Conservation (phyloP, 2,329 filamentous ascomycete genomes). For the Aspergillus sp. region DNA sequence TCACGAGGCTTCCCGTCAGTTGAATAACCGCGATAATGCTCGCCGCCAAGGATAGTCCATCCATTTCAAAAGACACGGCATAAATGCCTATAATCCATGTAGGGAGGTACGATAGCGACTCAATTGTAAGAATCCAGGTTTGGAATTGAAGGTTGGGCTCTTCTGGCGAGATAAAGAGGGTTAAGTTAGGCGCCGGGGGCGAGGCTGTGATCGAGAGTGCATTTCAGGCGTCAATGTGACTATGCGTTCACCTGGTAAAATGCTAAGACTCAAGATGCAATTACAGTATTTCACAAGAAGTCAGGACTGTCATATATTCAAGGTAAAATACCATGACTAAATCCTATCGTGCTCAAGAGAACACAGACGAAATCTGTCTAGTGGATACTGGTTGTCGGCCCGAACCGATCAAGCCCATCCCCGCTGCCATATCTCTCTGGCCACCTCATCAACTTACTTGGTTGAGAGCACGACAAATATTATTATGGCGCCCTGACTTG, state of each 20-base stretch:
- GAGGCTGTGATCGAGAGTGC: not conserved
- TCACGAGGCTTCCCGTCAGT: conserved; percentile 12
- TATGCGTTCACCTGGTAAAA: conserved; percentile 1
- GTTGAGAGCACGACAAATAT: not conserved
- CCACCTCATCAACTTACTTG: not conserved
- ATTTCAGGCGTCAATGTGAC: conserved; percentile 1
- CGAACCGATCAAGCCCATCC: conserved; percentile 6
- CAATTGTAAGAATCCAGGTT: conserved; percentile 4
- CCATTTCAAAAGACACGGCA: conserved; percentile 4
- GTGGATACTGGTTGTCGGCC: conserved; percentile 4
- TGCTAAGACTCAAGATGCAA: not conserved
- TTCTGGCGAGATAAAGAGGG: conserved; percentile 8
- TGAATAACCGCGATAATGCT: conserved; percentile 21
- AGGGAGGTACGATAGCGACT: conserved; percentile 4
- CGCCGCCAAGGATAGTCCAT: conserved; percentile 9
- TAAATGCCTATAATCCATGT: conserved; percentile 4
- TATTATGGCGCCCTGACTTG: not conserved
- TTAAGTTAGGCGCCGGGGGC: conserved; percentile 1
- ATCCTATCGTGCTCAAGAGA: conserved; percentile 1
- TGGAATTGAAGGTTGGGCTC: conserved; percentile 2
- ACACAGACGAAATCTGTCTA: not conserved
- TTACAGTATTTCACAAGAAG: conserved; percentile 1
- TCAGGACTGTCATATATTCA: conserved; percentile 1
- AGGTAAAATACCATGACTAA: not conserved
- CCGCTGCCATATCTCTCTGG: conserved; percentile 3